phyloP scores from a whole-genome alignment of 176 grass and related monocot genomes.

The Avena sativa region DNA sequence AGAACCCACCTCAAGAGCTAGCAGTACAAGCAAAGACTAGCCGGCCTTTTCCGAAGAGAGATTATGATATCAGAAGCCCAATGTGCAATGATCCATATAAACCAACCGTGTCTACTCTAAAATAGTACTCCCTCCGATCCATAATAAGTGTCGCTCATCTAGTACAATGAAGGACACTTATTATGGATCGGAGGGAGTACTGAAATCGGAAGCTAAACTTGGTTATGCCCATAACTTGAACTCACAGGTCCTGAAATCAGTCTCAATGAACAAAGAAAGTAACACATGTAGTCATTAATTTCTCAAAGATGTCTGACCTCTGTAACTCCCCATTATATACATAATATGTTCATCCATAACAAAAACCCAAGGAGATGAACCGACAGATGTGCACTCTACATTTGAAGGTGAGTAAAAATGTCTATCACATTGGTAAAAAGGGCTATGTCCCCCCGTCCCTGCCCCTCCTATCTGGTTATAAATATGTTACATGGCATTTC shows the following conservation, averaged over 20 bases:
- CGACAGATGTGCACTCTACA: too few species aligned
- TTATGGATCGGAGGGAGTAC: too few species aligned
- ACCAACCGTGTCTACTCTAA: background rate
- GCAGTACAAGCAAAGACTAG: background rate
- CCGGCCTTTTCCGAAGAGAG: background rate
- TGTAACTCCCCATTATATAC: background rate
- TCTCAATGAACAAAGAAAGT: background rate
- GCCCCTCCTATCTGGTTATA: background rate
- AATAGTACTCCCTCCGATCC: background rate
- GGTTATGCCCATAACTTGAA: background rate
- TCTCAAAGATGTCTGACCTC: background rate
- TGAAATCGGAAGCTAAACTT: background rate
- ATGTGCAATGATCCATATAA: background rate
- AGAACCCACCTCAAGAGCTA: background rate
- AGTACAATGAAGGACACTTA: too few species aligned
- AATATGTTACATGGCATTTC: background rate
- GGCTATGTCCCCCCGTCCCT: too few species aligned
- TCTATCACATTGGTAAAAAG: too few species aligned
- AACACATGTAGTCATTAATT: background rate
- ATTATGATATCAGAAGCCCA: background rate
- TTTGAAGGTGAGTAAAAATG: too few species aligned
- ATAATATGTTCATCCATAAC: background rate
- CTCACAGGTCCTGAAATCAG: background rate
- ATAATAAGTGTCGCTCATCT: too few species aligned
- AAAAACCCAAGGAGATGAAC: background rate